Conservation (phyloP, 345 rosid genomes). For the Populus deltoides region DNA sequence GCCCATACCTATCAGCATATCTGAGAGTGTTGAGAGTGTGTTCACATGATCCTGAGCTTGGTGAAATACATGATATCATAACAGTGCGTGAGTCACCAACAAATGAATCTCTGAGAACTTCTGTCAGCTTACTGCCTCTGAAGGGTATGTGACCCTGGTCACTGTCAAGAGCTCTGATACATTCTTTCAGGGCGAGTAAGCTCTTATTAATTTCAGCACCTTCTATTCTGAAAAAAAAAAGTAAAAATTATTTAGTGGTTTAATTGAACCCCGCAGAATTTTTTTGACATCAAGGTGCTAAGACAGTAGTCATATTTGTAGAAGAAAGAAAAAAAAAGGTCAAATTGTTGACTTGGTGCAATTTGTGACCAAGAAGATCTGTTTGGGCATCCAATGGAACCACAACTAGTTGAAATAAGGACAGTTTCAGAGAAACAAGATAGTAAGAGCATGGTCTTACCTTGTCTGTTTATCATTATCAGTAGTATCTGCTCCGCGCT, state of each 20-base stretch:
- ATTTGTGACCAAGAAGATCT: too few species aligned
- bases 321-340: neutral
- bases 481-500: constrained; percentile 73
- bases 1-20: constrained; percentile 60
- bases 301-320: neutral
- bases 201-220: constrained; percentile 72
- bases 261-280: neutral
- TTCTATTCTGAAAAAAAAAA: constrained; percentile 46
- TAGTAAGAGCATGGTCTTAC: constrained; percentile 21
- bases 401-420: constrained; percentile 1
- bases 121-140: constrained; percentile 71
- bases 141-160: constrained; percentile 71
- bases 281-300: neutral
- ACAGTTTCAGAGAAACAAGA: neutral
- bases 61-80: constrained; percentile 70
- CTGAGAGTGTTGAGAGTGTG: constrained; percentile 67
- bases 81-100: constrained; percentile 68
- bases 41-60: constrained; percentile 67
- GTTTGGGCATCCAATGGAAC: neutral
- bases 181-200: constrained; percentile 61
- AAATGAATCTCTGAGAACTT: constrained; percentile 70
- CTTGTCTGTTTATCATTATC: constrained; percentile 71
- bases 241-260: neutral
- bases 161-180: constrained; percentile 67
- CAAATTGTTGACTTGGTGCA: neutral